Evolutionary conservation across 2,329 filamentous ascomycete genomes (phyloP).

Genomic region (Fusarium neocosmosporiellum): DNA sequence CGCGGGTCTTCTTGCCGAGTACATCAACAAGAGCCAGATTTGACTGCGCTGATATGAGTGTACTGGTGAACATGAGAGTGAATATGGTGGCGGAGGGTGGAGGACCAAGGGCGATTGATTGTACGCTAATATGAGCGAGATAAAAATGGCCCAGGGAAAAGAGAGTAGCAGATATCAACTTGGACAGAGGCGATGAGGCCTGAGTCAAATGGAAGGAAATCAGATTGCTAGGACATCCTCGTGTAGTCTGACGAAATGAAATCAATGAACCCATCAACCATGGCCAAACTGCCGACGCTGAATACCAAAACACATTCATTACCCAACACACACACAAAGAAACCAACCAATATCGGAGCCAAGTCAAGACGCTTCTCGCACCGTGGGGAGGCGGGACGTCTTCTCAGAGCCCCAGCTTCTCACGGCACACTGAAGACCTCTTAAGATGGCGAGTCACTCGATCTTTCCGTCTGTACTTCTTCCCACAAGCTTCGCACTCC

Average conservation of each 20-base stretch:
- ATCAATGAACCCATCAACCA: not conserved
- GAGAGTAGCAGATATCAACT: not conserved
- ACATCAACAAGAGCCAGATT: not conserved
- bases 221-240: not conserved
- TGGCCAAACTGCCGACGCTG: not conserved
- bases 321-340: not conserved
- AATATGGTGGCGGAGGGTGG: not conserved
- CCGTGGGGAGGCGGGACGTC: not conserved
- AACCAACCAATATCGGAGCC: not conserved
- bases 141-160: not conserved
- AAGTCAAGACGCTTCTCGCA: not conserved
- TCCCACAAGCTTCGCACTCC: conserved; percentile 16
- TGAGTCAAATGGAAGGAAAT: not conserved
- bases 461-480: conserved; percentile 7
- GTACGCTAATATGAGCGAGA: not conserved
- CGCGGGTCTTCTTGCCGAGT: not conserved
- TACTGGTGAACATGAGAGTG: not conserved
- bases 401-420: conserved; percentile 17
- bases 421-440: conserved; percentile 13
- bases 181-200: not conserved
- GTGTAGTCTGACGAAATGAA: not conserved
- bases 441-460: conserved; percentile 15
- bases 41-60: not conserved
- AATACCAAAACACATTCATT: not conserved
- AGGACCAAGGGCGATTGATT: not conserved